phyloP scores from a whole-genome alignment of 75 land plant genomes.

The Adiantum capillusveneris region DNA sequence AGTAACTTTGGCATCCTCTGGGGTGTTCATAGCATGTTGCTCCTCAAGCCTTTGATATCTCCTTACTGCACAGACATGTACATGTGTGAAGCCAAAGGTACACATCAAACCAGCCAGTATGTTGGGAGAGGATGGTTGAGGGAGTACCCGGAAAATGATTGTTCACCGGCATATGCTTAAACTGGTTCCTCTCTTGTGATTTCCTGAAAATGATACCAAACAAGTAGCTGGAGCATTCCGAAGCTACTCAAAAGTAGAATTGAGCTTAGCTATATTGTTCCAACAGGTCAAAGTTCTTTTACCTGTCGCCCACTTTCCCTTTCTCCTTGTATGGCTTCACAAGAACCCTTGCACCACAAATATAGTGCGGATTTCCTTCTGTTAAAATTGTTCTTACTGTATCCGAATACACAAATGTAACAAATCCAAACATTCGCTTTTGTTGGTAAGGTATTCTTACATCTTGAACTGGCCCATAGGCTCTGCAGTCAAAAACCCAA shows the following conservation, averaged over 20 bases:
- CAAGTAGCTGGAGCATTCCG: no score
- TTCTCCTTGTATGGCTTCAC: conserved; percentile 43
- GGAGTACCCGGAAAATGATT: not conserved
- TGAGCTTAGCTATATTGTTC: no score
- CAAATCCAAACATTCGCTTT: conserved; percentile 48
- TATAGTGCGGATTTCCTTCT: conserved; percentile 40
- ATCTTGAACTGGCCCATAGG: conserved; percentile 45
- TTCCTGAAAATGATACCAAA: not conserved
- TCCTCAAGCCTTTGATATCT: no score
- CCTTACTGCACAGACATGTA: no score
- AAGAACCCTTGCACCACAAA: conserved; percentile 40
- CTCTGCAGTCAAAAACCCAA: no score
- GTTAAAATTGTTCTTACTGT: conserved; percentile 34
- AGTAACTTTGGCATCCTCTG: no score
- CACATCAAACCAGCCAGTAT: no score
- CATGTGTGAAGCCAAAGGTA: no score
- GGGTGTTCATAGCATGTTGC: no score
- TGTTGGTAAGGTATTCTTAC: conserved; percentile 40
- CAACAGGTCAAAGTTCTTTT: no score
- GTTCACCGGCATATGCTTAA: not conserved
- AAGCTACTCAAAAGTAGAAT: no score
- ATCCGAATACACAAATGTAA: conserved; percentile 35
- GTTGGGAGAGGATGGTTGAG: no score
- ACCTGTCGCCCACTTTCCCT: conserved; percentile 9
- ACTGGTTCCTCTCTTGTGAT: not conserved